Base-by-base conservation (phyloP, 139 green algal species). In the Picochlorum sp. region DNA sequence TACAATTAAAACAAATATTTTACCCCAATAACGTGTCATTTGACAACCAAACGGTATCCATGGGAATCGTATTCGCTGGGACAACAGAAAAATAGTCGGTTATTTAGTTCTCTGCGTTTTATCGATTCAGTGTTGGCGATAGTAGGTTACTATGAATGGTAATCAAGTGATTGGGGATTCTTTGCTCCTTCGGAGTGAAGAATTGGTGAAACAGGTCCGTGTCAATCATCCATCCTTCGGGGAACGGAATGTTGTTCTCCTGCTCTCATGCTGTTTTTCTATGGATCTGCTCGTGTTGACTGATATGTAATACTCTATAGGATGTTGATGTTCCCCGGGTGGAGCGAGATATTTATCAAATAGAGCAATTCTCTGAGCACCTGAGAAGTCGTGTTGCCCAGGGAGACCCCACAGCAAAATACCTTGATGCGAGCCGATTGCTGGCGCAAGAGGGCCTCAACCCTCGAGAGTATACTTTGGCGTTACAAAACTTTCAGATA, bases 401-500 rank as follows among this genome's bases (percentile, higher is more conserved):
- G 7, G 76, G 82, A 8, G 81, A 87, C 28, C 68, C 70, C 3
- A 64, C 72, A 1, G 62, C 68, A 24, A 81, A 90, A 28, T 66
- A 79, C 23, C 70, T 83, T 16, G 85, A 88, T 51, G 86, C 87
- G 4, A 86, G 75, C 14, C 76, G 87, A 11, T 69, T 94, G 57
- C 72, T 94, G 21, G 85, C 87, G 6, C 76, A 85, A 65, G 79
- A 92, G 57, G 87, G 87, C 20, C 77, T 94, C 47, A 87, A 92
- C 63, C 73, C 80, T 3, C 76, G 66, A 47, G 79, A 82, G 68
- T 57, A 89, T 20, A 84, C 65, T 2, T 70, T 79, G 15, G 86
- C 87, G 8, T 79, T 94, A 58, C 73, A 81, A 24, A 73, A 72
- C 2, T 78, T 94, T 44, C 83, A 92, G 60, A 79, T 90, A 57